Evolutionary conservation across 192 early-diverging fungal genomes (phyloP).

Genomic region (Rhizoclosmatium globosum): DNA sequence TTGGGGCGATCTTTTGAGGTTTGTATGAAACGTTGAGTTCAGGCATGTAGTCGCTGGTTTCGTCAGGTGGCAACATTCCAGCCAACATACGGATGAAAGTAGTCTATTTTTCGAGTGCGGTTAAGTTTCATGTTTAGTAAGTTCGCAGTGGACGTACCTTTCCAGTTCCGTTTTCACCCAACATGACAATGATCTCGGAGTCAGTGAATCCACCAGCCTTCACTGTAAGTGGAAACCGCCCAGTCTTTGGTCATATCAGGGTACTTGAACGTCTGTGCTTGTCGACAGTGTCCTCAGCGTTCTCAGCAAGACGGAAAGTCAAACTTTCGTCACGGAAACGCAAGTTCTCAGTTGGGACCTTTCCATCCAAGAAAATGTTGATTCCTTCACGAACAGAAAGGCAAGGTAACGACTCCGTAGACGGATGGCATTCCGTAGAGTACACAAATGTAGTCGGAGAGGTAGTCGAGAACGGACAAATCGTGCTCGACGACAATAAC

Average conservation of each 20-base stretch:
- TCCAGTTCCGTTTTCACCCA: slow-evolving; percentile 98
- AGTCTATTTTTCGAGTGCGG: slow-evolving; percentile 55
- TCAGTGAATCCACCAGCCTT: slow-evolving; percentile 89
- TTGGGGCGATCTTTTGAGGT: slow-evolving; percentile 98
- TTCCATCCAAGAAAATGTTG: slow-evolving; percentile 98
- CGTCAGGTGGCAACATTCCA: slow-evolving; percentile 80
- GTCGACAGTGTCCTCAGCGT: slow-evolving; percentile 77
- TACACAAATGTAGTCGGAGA: slow-evolving; percentile 98
- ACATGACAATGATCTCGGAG: slow-evolving; percentile 97
- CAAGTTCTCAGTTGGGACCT: slow-evolving; percentile 97
- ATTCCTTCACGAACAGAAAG: slow-evolving; percentile 98
- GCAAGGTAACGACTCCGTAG: slow-evolving; percentile 97
- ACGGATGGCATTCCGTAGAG: slow-evolving; percentile 97
- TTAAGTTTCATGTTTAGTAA: background rate
- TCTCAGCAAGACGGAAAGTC: slow-evolving; percentile 92
- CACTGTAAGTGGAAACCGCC: slow-evolving; percentile 85
- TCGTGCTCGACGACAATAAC: slow-evolving; percentile 99
- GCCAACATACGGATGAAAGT: slow-evolving; percentile 96
- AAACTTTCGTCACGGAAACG: slow-evolving; percentile 97
- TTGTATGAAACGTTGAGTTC: slow-evolving; percentile 93
- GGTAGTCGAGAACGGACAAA: slow-evolving; percentile 96
- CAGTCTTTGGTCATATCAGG: slow-evolving; percentile 88
- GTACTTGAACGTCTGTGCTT: slow-evolving; percentile 84
- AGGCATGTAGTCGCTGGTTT: slow-evolving; percentile 75
- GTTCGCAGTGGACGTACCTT: slow-evolving; percentile 51